phyloP scores from a whole-genome alignment of 176 grass and related monocot species.

The Carex cristatella region DNA sequence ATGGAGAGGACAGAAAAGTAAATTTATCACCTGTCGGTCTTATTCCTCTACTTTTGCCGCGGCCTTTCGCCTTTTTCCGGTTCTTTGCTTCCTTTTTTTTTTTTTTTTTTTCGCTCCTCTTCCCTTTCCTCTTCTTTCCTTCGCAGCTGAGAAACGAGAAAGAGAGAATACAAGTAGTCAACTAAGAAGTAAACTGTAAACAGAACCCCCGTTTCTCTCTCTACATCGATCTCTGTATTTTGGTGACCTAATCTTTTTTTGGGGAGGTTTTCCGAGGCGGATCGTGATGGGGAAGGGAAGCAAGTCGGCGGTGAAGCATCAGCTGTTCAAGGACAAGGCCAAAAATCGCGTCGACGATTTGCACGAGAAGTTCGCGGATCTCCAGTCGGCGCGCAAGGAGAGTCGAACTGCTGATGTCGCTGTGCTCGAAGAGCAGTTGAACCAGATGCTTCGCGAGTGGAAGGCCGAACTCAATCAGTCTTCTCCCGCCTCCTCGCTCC shows the following conservation, averaged over 20 bases:
- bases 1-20: not conserved
- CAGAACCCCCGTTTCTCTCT: not conserved
- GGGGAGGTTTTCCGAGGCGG: not conserved
- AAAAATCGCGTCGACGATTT: constrained; percentile 86
- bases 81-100: not conserved
- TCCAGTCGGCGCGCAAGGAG: constrained; percentile 81
- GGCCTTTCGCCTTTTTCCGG: constrained; percentile 40
- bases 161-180: not conserved
- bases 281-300: constrained; percentile 37
- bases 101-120: not conserved
- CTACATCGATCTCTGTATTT: constrained; percentile 1
- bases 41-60: constrained; percentile 42
- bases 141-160: constrained; percentile 21
- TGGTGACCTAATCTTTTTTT: constrained; percentile 20
- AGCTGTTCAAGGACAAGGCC: constrained; percentile 75
- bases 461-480: constrained; percentile 68
- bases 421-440: constrained; percentile 77
- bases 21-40: not conserved
- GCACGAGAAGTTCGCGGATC: constrained; percentile 76
- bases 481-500: constrained; percentile 75
- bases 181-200: not conserved
- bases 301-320: constrained; percentile 52
- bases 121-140: not conserved
- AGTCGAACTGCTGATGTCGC: constrained; percentile 72
- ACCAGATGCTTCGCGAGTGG: constrained; percentile 95